phyloP scores from a whole-genome alignment of 2,329 filamentous ascomycete genomes.

The Aspergillus latus region DNA sequence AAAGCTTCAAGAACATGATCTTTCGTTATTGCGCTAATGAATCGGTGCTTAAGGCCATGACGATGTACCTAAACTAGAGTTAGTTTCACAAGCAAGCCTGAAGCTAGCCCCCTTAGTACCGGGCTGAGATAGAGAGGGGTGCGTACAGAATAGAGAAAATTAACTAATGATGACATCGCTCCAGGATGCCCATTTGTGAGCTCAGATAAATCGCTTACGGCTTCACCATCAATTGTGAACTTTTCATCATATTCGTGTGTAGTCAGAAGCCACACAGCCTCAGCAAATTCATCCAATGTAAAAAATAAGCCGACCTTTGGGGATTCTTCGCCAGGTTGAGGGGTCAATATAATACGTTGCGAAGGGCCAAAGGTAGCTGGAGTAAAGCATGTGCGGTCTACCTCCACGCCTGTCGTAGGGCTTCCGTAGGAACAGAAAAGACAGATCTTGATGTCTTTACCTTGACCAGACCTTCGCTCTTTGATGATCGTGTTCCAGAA shows the following conservation, averaged over 20 bases:
- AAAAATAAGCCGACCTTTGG: slow-evolving; percentile 15
- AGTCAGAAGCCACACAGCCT: slow-evolving; percentile 7
- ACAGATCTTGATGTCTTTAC: slow-evolving; percentile 14
- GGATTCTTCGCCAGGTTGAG: slow-evolving; percentile 8
- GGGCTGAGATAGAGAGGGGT: background rate
- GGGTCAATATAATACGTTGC: slow-evolving; percentile 14
- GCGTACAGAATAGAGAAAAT: background rate
- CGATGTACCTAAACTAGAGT: slow-evolving; percentile 3
- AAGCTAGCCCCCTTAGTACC: background rate
- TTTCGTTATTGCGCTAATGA: slow-evolving; percentile 9
- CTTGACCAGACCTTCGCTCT: slow-evolving; percentile 5
- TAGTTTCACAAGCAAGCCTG: slow-evolving; percentile 9
- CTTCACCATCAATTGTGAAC: background rate
- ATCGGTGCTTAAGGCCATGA: slow-evolving; percentile 4
- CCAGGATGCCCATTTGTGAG: background rate
- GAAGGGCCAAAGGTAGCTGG: slow-evolving; percentile 12
- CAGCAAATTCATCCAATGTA: slow-evolving; percentile 13
- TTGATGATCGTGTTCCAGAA: slow-evolving; percentile 20
- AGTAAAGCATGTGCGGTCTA: slow-evolving; percentile 2
- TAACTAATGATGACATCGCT: background rate
- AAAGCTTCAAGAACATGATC: slow-evolving; percentile 10
- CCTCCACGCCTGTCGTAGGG: slow-evolving; percentile 13
- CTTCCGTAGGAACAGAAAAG: slow-evolving; percentile 23
- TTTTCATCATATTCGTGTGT: background rate
- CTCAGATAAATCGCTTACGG: background rate